Conservation (phyloP, 2,329 filamentous ascomycete species). For the Pseudocercospora macadamiae region DNA sequence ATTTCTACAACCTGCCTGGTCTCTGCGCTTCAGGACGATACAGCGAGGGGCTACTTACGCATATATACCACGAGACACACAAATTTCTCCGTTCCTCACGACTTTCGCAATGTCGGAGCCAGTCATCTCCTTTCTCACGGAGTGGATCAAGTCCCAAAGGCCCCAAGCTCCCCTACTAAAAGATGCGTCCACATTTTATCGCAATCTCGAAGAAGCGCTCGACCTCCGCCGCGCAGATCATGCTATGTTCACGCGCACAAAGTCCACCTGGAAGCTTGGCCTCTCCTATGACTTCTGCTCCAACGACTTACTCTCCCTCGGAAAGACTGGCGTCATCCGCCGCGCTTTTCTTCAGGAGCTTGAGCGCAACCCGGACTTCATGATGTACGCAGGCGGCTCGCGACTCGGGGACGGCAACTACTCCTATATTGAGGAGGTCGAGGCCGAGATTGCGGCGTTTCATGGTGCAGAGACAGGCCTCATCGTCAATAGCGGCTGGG, state of each 20-base stretch:
- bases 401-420: constrained; percentile 5
- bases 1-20: no score
- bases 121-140: no score
- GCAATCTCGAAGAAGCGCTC: constrained; percentile 6
- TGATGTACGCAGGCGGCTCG: neutral
- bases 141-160: constrained; percentile 7
- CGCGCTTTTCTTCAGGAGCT: constrained; percentile 4
- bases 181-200: constrained; percentile 3
- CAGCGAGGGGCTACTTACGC: no score
- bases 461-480: constrained; percentile 10
- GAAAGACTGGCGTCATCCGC: neutral
- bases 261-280: neutral
- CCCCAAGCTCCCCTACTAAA: constrained; percentile 3
- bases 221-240: neutral
- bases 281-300: constrained; percentile 9
- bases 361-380: neutral
- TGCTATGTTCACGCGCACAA: constrained; percentile 4
- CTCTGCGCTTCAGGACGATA: no score
- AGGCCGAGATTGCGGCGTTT: constrained; percentile 12
- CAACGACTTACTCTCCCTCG: constrained; percentile 8
- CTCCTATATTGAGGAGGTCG: neutral
- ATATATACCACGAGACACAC: no score
- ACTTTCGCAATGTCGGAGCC: no score
- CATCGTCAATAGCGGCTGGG: constrained; percentile 1
- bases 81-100: no score